phyloP scores from a whole-genome alignment of 192 early-diverging fungal genomes.

The Martensiomyces pterosporus region DNA sequence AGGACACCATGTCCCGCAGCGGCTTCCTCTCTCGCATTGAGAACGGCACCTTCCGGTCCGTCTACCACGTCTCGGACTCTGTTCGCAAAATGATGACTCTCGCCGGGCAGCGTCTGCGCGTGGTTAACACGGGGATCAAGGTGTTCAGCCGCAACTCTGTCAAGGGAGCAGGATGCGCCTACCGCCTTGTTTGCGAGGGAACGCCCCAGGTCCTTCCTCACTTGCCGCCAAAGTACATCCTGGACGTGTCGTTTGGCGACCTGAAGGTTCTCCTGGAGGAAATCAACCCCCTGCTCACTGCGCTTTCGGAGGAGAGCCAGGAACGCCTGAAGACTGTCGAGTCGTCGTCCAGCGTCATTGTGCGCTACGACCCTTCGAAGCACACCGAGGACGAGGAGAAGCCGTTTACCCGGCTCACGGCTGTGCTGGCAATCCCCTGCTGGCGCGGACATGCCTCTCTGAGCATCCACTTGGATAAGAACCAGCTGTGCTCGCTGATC shows the following conservation, averaged over 20 bases:
- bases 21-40: slow-evolving; percentile 89
- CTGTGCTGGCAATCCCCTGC: slow-evolving; percentile 58
- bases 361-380: slow-evolving; percentile 48
- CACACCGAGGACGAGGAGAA: slow-evolving; percentile 21
- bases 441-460: slow-evolving; percentile 72
- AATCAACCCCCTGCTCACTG: slow-evolving; percentile 51
- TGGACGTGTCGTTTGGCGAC: slow-evolving; percentile 49
- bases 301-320: slow-evolving; percentile 48
- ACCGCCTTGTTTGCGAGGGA: slow-evolving; percentile 66
- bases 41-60: slow-evolving; percentile 57
- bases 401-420: slow-evolving; percentile 40
- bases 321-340: slow-evolving; percentile 26
- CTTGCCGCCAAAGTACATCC: slow-evolving; percentile 44
- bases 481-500: slow-evolving; percentile 60
- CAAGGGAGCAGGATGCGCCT: slow-evolving; percentile 55
- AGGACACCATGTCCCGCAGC: slow-evolving; percentile 65
- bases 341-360: slow-evolving; percentile 57
- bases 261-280: slow-evolving; percentile 50
- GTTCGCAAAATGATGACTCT: slow-evolving; percentile 74
- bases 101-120: slow-evolving; percentile 55
- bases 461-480: slow-evolving; percentile 70
- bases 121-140: slow-evolving; percentile 91
- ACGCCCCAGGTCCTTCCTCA: slow-evolving; percentile 57
- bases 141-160: slow-evolving; percentile 77
- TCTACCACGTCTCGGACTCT: slow-evolving; percentile 84